Conservation (phyloP, 1,284 basidiomycete genomes). For the Ceratobasidium sp. region DNA sequence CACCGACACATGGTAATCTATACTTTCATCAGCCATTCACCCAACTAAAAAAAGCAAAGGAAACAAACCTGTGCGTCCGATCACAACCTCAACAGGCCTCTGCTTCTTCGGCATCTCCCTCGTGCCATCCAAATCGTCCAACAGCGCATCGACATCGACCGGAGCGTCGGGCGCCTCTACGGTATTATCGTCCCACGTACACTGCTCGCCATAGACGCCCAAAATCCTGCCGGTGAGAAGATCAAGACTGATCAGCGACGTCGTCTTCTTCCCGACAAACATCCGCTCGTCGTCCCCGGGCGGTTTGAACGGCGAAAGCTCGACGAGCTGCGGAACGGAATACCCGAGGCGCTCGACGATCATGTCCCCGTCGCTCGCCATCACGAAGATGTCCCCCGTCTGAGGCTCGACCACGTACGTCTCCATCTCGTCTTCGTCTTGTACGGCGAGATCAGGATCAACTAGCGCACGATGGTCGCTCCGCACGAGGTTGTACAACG, state of each 20-base stretch:
- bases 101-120: constrained; percentile 60
- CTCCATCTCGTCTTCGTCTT: constrained; percentile 72
- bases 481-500: constrained; percentile 73
- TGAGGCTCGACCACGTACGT: constrained; percentile 93
- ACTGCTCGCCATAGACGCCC: constrained; percentile 73
- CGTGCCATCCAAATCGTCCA: constrained; percentile 78
- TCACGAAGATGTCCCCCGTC: constrained; percentile 89
- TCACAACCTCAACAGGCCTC: constrained; percentile 73
- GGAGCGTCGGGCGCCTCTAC: constrained; percentile 56
- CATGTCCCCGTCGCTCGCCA: constrained; percentile 70
- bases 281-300: constrained; percentile 75
- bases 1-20: constrained; percentile 59
- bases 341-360: constrained; percentile 86
- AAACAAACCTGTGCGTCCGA: constrained; percentile 83
- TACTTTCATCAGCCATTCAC: not conserved
- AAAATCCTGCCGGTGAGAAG: constrained; percentile 86
- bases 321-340: constrained; percentile 88
- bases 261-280: constrained; percentile 90
- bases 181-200: constrained; percentile 72
- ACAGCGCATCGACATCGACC: constrained; percentile 61
- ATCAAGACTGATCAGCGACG: constrained; percentile 83
- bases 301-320: constrained; percentile 87
- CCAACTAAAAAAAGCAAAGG: not conserved
- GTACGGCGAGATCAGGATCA: constrained; percentile 69
- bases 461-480: constrained; percentile 69